Conservation (phyloP, 306 rosid species). For the Aeschynomene evenia region DNA sequence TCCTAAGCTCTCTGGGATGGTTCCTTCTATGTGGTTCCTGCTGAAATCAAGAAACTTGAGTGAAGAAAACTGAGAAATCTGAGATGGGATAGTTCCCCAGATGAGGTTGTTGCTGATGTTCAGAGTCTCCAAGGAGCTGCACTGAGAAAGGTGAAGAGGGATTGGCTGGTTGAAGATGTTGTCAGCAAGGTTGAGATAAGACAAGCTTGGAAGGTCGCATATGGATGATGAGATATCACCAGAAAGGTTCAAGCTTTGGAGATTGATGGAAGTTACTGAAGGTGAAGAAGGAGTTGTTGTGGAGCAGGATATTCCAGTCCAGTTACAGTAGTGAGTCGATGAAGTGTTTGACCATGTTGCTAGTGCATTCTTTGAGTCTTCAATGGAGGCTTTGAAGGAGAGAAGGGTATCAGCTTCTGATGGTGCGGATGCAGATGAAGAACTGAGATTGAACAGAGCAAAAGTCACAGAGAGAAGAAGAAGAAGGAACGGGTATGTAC, state of each 20-base stretch:
- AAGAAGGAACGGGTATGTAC: constrained; percentile 44
- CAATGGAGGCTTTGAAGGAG: constrained; percentile 68
- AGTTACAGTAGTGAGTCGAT: constrained; percentile 59
- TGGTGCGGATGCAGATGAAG: constrained; percentile 50
- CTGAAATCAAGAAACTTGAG: constrained; percentile 76
- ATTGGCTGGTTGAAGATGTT: constrained; percentile 80
- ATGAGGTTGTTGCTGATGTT: constrained; percentile 88
- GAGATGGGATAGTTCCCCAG: constrained; percentile 92
- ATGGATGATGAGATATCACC: constrained; percentile 78
- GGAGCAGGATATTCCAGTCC: constrained; percentile 81
- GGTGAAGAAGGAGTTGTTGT: constrained; percentile 30
- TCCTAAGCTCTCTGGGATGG: constrained; percentile 66
- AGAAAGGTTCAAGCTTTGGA: constrained; percentile 75
- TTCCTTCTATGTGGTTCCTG: constrained; percentile 74
- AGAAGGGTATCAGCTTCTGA: constrained; percentile 62
- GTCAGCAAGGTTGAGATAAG: constrained; percentile 81
- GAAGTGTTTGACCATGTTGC: constrained; percentile 76
- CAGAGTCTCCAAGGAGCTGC: constrained; percentile 63
- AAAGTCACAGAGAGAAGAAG: constrained; percentile 49
- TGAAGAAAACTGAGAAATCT: constrained; percentile 72
- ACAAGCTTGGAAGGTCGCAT: constrained; percentile 60
- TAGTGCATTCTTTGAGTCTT: constrained; percentile 61
- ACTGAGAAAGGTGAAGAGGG: constrained; percentile 90
- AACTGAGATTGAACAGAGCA: constrained; percentile 39
- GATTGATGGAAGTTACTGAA: constrained; percentile 62